phyloP scores from a whole-genome alignment of 805 yeast species.

The Candida sphagnicola region DNA sequence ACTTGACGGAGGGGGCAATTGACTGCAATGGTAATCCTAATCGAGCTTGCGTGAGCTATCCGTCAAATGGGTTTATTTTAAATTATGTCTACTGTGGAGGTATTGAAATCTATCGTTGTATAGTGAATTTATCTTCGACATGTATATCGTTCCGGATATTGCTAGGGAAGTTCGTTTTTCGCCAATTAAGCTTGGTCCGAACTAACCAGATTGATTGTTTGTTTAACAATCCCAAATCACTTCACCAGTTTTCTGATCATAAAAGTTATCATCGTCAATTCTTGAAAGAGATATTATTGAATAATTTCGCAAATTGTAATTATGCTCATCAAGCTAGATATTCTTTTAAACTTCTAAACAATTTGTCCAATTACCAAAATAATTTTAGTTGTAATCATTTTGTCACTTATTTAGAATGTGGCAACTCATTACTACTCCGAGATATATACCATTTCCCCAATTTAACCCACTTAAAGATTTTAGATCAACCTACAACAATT shows the following conservation, averaged over 20 bases:
- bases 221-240: slow-evolving; percentile 16
- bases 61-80: slow-evolving; percentile 8
- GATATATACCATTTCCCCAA: slow-evolving; percentile 17
- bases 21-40: neutral
- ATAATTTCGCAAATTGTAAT: slow-evolving; percentile 13
- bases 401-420: slow-evolving; percentile 21
- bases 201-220: slow-evolving; percentile 24
- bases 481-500: slow-evolving; percentile 11
- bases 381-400: slow-evolving; percentile 14
- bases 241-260: slow-evolving; percentile 17
- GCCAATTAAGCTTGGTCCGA: slow-evolving; percentile 21
- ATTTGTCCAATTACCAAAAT: neutral
- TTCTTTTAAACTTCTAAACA: slow-evolving; percentile 9
- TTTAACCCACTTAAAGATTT: slow-evolving; percentile 15
- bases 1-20: slow-evolving; percentile 7
- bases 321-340: slow-evolving; percentile 16
- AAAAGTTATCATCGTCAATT: slow-evolving; percentile 15
- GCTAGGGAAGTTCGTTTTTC: slow-evolving; percentile 18
- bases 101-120: neutral
- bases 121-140: slow-evolving; percentile 20
- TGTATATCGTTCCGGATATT: slow-evolving; percentile 18
- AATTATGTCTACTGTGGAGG: slow-evolving; percentile 8
- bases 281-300: slow-evolving; percentile 15
- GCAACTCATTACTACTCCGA: slow-evolving; percentile 12
- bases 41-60: neutral